A percentile compares a stretch with the other conserved stretches of the same genome.
Conservation (phyloP, 441 rosid species). For the Erysimum cheiri region DNA sequence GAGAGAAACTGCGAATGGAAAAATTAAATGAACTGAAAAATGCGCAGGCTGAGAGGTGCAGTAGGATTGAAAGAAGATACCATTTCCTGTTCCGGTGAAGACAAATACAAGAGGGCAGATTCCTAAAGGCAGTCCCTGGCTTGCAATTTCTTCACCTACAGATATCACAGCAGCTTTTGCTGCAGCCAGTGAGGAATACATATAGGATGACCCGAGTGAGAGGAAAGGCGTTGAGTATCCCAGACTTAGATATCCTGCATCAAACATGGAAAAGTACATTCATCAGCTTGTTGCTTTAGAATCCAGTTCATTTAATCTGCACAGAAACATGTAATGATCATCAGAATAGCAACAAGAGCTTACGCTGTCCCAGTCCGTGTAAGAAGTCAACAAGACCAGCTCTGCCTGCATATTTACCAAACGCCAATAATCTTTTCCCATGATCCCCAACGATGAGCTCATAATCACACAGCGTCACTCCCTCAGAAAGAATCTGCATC, state of each 20-base stretch:
- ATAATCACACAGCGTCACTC: constrained; percentile 81
- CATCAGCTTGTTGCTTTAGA: constrained; percentile 5
- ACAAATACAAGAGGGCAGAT: constrained; percentile 89
- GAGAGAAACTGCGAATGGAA: constrained; percentile 59
- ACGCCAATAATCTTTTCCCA: constrained; percentile 79
- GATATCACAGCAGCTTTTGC: constrained; percentile 91
- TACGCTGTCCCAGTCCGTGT: constrained; percentile 83
- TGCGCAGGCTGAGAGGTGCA: neutral
- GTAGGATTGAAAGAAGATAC: constrained; percentile 44
- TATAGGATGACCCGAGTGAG: constrained; percentile 82
- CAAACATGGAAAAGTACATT: constrained; percentile 16
- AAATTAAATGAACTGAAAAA: constrained; percentile 11
- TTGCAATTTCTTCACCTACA: constrained; percentile 89
- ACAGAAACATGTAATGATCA: neutral
- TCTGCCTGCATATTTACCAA: constrained; percentile 95
- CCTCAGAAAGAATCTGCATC: constrained; percentile 67
- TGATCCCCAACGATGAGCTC: constrained; percentile 86
- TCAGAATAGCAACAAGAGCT: constrained; percentile 34
- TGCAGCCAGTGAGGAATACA: constrained; percentile 88
- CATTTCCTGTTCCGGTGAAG: constrained; percentile 89
- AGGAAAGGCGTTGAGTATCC: constrained; percentile 93
- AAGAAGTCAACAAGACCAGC: constrained; percentile 91
- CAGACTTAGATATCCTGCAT: constrained; percentile 76
- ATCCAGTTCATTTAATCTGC: neutral
- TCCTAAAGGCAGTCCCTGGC: constrained; percentile 79